A percentile compares a stretch with the other conserved stretches of the same genome.
Evolutionary conservation across 23 red algal species (phyloP).

Genomic region (Gracilaria gracilis): DNA sequence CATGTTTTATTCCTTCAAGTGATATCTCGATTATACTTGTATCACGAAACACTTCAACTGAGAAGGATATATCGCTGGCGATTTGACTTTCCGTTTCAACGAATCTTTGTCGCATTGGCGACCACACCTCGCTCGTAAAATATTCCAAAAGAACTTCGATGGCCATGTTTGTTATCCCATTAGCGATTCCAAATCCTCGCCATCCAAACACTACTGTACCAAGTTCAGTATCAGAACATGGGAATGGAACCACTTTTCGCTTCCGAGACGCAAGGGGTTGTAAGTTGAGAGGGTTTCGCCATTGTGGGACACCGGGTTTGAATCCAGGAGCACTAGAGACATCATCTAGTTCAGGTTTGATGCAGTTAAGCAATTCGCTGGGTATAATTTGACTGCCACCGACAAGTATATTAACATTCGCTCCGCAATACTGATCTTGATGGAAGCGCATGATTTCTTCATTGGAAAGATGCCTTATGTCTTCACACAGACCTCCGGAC

Average conservation of each 20-base stretch:
- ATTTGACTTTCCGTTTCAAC: constrained; percentile 78
- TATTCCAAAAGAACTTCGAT: constrained; percentile 72
- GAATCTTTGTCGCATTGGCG: constrained; percentile 78
- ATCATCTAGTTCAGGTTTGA: constrained; percentile 54
- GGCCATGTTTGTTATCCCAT: constrained; percentile 24
- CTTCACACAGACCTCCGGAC: constrained; percentile 74
- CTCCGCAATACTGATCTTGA: constrained; percentile 80
- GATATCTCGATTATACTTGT: constrained; percentile 41
- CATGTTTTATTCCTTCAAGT: constrained; percentile 49
- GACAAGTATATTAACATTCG: constrained; percentile 84
- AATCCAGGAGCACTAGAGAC: constrained; percentile 4
- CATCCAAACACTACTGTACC: constrained; percentile 66
- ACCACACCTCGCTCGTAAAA: constrained; percentile 57
- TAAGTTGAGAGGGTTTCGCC: constrained; percentile 48
- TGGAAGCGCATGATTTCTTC: constrained; percentile 86
- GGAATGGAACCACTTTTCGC: constrained; percentile 53
- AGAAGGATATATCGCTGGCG: constrained; percentile 68
- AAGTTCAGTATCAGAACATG: constrained; percentile 47
- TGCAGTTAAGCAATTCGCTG: constrained; percentile 35
- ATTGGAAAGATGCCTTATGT: constrained; percentile 77
- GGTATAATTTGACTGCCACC: constrained; percentile 62
- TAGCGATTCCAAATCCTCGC: constrained; percentile 34
- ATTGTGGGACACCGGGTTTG: constrained; percentile 33
- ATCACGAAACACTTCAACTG: constrained; percentile 50
- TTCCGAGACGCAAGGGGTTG: constrained; percentile 24